Conservation (phyloP, 129 eudicot genomes). For the Flaveria linearis region DNA sequence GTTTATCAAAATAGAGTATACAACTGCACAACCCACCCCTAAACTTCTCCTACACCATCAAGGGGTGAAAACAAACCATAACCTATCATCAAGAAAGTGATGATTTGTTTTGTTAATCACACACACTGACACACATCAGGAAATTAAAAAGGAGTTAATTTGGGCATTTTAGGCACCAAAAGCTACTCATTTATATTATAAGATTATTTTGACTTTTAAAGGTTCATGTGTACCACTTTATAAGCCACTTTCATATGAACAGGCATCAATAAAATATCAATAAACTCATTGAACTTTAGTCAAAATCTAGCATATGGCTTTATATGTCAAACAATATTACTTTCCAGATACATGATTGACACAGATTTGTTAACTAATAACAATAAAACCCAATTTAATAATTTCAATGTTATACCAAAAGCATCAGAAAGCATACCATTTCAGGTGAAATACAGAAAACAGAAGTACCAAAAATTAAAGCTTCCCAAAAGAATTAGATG, state of each 20-base stretch:
- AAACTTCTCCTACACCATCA: neutral
- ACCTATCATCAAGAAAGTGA: neutral
- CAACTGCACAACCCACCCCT: neutral
- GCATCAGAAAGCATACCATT: neutral
- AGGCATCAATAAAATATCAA: slow-evolving; percentile 19
- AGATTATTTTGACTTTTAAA: slow-evolving; percentile 16
- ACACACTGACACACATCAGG: neutral
- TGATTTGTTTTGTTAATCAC: neutral
- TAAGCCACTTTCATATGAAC: slow-evolving; percentile 13
- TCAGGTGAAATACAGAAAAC: neutral
- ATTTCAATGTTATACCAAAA: neutral
- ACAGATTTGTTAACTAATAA: neutral
- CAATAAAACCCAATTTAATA: neutral
- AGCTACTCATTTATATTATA: neutral
- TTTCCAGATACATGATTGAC: slow-evolving; percentile 15
- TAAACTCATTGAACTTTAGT: slow-evolving; percentile 25
- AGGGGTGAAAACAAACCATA: neutral
- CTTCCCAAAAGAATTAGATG: neutral
- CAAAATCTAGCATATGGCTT: slow-evolving; percentile 31
- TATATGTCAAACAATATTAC: slow-evolving; percentile 15
- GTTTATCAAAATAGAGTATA: neutral
- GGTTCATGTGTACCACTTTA: slow-evolving; percentile 15
- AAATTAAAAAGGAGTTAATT: neutral
- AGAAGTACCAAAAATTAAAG: neutral
- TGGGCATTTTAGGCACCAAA: neutral